Conservation (phyloP, 2,329 filamentous ascomycete species). For the Furcasterigmium furcatum region DNA sequence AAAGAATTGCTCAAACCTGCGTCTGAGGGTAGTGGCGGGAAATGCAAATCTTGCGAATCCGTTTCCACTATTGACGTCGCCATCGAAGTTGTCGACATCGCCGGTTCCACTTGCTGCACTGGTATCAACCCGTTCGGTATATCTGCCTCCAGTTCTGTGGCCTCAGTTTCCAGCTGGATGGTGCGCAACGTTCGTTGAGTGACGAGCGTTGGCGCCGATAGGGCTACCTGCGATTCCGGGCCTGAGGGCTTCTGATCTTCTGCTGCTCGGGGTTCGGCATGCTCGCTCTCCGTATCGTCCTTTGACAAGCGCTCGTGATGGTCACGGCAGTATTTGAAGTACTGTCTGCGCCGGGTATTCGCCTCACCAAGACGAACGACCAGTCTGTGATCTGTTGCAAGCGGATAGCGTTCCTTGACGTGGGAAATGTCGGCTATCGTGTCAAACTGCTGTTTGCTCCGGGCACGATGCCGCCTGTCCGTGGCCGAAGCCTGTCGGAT, state of each 20-base stretch:
- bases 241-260: background rate
- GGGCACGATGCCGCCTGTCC: background rate
- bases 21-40: background rate
- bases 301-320: background rate
- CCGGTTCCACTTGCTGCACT: background rate
- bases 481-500: background rate
- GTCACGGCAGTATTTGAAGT: background rate
- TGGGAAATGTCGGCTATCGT: background rate
- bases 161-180: no score
- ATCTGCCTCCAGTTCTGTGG: no score
- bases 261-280: background rate
- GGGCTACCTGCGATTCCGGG: background rate
- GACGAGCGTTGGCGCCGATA: background rate
- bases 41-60: background rate
- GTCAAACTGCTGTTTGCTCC: background rate
- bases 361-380: no score
- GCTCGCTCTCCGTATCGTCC: background rate
- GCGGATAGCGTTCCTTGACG: background rate
- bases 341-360: background rate
- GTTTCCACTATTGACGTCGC: background rate
- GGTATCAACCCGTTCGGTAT: background rate
- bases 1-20: background rate
- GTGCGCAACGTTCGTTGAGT: no score
- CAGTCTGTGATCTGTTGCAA: no score
- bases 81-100: background rate